phyloP scores from a whole-genome alignment of 2,329 filamentous ascomycete genomes.

The Coniochaeta prunicola region DNA sequence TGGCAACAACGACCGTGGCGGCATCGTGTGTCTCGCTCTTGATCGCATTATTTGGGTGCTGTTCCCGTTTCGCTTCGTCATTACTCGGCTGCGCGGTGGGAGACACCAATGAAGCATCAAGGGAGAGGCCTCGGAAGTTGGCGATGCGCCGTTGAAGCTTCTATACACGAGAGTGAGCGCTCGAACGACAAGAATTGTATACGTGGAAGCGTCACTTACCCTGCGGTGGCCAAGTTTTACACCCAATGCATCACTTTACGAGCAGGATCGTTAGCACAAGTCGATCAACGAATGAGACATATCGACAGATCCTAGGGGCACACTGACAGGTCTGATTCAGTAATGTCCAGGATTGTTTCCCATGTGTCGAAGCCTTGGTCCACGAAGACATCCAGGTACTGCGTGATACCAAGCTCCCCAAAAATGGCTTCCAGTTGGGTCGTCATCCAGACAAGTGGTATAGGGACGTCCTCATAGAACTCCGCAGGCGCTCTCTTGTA shows the following conservation, averaged over 20 bases:
- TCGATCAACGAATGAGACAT: slow-evolving; percentile 7
- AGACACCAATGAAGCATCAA: slow-evolving; percentile 43
- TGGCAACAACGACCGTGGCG: slow-evolving; percentile 37
- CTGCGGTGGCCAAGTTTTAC: slow-evolving; percentile 77
- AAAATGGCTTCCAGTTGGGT: slow-evolving; percentile 57
- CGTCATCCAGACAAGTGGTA: slow-evolving; percentile 40
- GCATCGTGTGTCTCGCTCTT: slow-evolving; percentile 36
- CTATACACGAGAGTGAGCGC: slow-evolving; percentile 30
- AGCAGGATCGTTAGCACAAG: slow-evolving; percentile 7
- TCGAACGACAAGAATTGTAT: not conserved
- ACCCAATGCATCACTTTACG: slow-evolving; percentile 57
- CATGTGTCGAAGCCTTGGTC: slow-evolving; percentile 80
- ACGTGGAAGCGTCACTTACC: slow-evolving; percentile 38
- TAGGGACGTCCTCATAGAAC: not conserved
- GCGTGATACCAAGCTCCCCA: slow-evolving; percentile 68
- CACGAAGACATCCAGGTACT: slow-evolving; percentile 66
- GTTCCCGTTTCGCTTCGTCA: slow-evolving; percentile 50
- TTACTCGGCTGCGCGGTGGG: slow-evolving; percentile 35
- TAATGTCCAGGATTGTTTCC: slow-evolving; percentile 78
- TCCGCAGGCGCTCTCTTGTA: not conserved
- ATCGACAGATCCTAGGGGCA: not conserved
- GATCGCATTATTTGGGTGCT: slow-evolving; percentile 31
- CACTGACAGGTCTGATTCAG: slow-evolving; percentile 71
- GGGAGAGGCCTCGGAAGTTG: slow-evolving; percentile 58
- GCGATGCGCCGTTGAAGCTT: slow-evolving; percentile 81